Conservation (phyloP, 2,329 filamentous ascomycete species). For the Epichloe festucae region DNA sequence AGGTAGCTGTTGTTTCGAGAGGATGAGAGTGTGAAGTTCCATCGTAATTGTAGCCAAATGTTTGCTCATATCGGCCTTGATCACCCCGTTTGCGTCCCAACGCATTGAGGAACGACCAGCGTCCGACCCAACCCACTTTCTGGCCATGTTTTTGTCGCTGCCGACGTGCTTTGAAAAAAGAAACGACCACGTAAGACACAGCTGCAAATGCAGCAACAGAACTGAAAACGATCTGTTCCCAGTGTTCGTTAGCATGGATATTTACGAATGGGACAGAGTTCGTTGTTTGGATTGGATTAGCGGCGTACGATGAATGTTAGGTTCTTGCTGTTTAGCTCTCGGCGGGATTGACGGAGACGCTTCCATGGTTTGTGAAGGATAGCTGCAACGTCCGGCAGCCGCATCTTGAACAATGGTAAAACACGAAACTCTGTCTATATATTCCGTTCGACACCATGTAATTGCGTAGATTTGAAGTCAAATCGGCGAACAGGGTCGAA, state of each 20-base stretch:
- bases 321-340: constrained; percentile 2
- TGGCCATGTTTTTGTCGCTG: neutral
- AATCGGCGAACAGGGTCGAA: neutral
- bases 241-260: neutral
- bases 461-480: neutral
- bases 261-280: neutral
- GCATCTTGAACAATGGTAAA: neutral
- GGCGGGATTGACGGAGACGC: neutral
- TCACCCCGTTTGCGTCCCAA: constrained; percentile 9
- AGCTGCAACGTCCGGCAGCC: neutral
- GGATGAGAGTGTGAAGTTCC: constrained; percentile 12
- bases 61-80: constrained; percentile 18
- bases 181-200: neutral
- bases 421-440: neutral
- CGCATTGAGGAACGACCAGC: neutral
- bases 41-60: constrained; percentile 17
- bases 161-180: neutral
- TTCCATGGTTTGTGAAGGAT: neutral
- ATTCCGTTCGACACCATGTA: neutral
- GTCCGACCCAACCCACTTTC: neutral
- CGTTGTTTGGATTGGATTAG: neutral
- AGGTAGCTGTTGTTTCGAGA: constrained; percentile 10
- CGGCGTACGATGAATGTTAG: constrained; percentile 8
- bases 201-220: neutral
- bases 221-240: constrained; percentile 1